A percentile compares a stretch with the other conserved stretches of the same genome.
These are phyloP conservation scores for Melastoma malabathricum DNA, from an alignment of 345 rosid genomes.

Conservation along the genomic window DNA sequence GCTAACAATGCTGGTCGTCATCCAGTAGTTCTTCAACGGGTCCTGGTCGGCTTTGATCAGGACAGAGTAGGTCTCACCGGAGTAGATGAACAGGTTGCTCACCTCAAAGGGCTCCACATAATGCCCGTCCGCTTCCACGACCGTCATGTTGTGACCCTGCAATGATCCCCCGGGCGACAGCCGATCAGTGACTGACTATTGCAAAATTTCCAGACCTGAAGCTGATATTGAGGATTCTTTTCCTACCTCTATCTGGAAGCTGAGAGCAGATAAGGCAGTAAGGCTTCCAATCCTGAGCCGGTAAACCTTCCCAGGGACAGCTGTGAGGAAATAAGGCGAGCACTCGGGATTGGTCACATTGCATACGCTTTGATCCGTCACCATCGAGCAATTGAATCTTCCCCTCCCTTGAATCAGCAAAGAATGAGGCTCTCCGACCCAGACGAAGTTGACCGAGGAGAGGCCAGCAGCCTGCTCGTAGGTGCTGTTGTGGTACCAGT, in stretches of 20 bases:
- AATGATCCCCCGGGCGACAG: not conserved
- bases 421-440: conserved; percentile 83
- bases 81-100: conserved; percentile 56
- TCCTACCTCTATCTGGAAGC: conserved; percentile 57
- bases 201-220: not conserved
- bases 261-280: conserved; percentile 53
- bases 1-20: conserved; percentile 41
- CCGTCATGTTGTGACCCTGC: conserved; percentile 66
- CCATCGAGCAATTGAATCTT: conserved; percentile 37
- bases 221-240: not conserved
- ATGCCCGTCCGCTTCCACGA: conserved; percentile 75
- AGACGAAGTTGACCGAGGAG: conserved; percentile 38
- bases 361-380: conserved; percentile 18
- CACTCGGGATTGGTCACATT: conserved; percentile 38
- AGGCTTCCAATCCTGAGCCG: conserved; percentile 46
- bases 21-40: conserved; percentile 57
- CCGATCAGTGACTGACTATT: not conserved
- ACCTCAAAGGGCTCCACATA: conserved; percentile 60
- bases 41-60: conserved; percentile 41
- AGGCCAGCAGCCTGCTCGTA: conserved; percentile 50
- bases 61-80: conserved; percentile 69
- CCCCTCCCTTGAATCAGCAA: conserved; percentile 68
- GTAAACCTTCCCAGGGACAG: conserved; percentile 49
- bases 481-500: conserved; percentile 63
- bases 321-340: conserved; percentile 23